These are phyloP conservation scores for Yarrowia sp. DNA, from an alignment of 805 yeast genomes.

Conservation along the genomic window DNA sequence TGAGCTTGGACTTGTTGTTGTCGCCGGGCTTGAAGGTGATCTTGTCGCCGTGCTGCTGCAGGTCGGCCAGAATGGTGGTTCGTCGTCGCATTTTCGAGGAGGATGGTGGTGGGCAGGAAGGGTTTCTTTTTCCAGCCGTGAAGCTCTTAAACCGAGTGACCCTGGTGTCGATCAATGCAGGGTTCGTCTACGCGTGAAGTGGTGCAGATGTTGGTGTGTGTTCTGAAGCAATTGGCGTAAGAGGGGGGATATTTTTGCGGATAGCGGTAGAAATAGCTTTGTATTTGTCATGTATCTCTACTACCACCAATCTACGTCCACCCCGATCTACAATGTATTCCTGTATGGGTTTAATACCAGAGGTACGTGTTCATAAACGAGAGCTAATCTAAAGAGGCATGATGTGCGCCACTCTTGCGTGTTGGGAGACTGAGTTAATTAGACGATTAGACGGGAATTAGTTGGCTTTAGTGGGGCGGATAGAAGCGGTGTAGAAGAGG, in stretches of 20 bases:
- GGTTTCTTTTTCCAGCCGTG: neutral
- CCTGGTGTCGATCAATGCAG: slow-evolving; percentile 25
- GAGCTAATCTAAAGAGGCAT: neutral
- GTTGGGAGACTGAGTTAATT: too few relatives aligned
- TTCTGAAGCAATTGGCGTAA: too few relatives aligned
- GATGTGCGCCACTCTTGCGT: too few relatives aligned
- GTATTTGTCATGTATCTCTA: neutral
- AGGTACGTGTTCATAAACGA: neutral
- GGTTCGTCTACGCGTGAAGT: neutral
- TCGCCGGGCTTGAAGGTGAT: slow-evolving; percentile 7
- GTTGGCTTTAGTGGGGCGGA: too few relatives aligned
- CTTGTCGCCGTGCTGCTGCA: slow-evolving; percentile 2
- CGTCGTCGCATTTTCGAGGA: neutral
- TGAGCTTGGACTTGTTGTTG: slow-evolving; percentile 16
- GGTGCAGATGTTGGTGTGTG: neutral
- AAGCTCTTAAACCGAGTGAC: neutral
- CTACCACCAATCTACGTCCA: neutral
- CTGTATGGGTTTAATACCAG: neutral
- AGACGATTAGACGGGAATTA: too few relatives aligned
- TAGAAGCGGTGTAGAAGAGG: too few relatives aligned
- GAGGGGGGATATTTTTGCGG: too few relatives aligned
- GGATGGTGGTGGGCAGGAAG: neutral
- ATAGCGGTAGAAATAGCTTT: too few relatives aligned
- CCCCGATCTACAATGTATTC: neutral
- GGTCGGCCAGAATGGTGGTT: neutral